Conservation (phyloP, 768 basidiomycete genomes). For the Tulasnella sp. region DNA sequence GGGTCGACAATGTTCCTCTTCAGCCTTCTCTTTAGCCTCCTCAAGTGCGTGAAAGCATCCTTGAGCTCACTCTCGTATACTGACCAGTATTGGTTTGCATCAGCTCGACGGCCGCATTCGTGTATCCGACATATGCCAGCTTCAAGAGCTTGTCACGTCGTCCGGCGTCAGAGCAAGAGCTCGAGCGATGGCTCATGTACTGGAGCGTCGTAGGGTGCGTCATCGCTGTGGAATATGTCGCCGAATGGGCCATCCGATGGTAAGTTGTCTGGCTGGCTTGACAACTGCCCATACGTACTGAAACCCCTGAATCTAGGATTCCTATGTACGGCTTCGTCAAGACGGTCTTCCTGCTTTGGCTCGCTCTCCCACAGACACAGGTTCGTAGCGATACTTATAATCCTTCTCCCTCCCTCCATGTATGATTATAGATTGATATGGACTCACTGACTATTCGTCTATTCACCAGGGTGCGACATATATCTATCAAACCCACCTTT, state of each 20-base stretch:
- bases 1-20: too few species aligned
- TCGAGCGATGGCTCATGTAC: constrained; percentile 96
- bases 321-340: constrained; percentile 82
- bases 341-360: constrained; percentile 75
- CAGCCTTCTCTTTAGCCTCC: too few species aligned
- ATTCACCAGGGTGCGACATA: constrained; percentile 60
- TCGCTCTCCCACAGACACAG: constrained; percentile 77
- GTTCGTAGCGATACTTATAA: constrained; percentile 20
- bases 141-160: constrained; percentile 86
- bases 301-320: constrained; percentile 42
- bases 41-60: too few species aligned
- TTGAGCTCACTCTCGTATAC: too few species aligned
- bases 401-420: background rate
- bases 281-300: background rate
- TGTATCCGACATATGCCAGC: constrained; percentile 93
- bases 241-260: constrained; percentile 85
- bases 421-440: background rate
- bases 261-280: constrained; percentile 30
- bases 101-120: too few species aligned
- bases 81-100: too few species aligned
- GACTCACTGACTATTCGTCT: background rate
- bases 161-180: constrained; percentile 72
- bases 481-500: constrained; percentile 68
- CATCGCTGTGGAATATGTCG: constrained; percentile 69
- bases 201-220: constrained; percentile 55